Evolutionary conservation across 2,329 filamentous ascomycete species (phyloP), one percentile per base, ranked within the genome.

Genomic region (Colletotrichum paranaense): DNA sequence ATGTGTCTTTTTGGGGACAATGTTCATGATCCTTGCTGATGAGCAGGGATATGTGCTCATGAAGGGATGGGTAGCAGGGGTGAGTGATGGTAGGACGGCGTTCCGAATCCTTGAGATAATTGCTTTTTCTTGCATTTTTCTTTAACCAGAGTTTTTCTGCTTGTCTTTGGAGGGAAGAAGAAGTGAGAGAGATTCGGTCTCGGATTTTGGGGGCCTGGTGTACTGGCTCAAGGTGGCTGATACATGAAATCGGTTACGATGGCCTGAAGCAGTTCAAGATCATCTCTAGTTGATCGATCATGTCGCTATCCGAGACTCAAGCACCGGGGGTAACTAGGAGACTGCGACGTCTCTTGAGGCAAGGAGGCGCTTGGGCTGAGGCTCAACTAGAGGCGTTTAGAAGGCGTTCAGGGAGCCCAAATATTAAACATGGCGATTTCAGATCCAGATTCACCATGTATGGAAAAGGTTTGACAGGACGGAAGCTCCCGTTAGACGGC

Each of bases 321-420:
- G 56, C 49, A 57, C 1, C 32, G 5, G 14, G 38, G 38, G 14
- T 7, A 3, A 14, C 22, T n/a, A 32, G 38, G 55, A n/a, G 24
- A n/a, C 26, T 30, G 49, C 22, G 68, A 52, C 24, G 35, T 62
- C 42, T 22, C 7, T 35, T 22, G 7, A 62, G 64, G 57, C 64
- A 72, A 72, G 68, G 68, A 64, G 67, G n/a, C 16, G 42, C 7
- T 49, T 49, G 16, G 32, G 46, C 30, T 63, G 69, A 58, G 69
- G 69, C 69, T 68, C 69, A 68, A 53, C 9, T 5, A 19, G 2
- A 57, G 56, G 42, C 42, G 32, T 57, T 46, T 19, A 22, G 16
- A 14, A 62, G 58, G 57, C 57, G 58, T 28, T 7, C 26, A 56
- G 35, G 32, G 38, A 68, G 60, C 35, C 42, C 7, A 19, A 32